Percentiles rank a stretch among this genome's conserved stretches.
Conservation (phyloP, 352 stramenopile species). For the Phytopythium chamaehyphon region DNA sequence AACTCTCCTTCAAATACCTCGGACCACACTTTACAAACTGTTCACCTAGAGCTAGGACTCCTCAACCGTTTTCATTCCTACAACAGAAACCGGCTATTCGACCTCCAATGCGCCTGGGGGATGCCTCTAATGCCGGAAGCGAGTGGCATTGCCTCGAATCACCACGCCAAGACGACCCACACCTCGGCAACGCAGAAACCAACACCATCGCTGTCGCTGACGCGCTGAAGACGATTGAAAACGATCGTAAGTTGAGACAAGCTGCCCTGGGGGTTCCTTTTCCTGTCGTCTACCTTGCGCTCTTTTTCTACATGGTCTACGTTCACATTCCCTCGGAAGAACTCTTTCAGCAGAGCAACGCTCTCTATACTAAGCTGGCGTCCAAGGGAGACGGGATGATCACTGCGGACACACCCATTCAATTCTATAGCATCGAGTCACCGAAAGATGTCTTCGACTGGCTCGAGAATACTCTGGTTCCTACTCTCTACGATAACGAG, state of each 20-base stretch:
- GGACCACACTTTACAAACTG: too few species aligned
- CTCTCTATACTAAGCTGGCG: slow-evolving; percentile 25
- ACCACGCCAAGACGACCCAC: too few species aligned
- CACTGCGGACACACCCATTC: slow-evolving; percentile 26
- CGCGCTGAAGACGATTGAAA: slow-evolving; percentile 30
- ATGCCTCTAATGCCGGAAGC: too few species aligned
- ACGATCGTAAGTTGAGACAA: slow-evolving; percentile 34
- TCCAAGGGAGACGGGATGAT: slow-evolving; percentile 40
- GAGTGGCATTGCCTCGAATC: too few species aligned
- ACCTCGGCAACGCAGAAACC: too few species aligned
- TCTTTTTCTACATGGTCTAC: slow-evolving; percentile 42
- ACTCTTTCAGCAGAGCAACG: slow-evolving; percentile 29
- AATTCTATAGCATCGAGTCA: slow-evolving; percentile 31
- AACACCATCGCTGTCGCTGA: slow-evolving; percentile 5
- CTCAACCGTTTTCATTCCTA: too few species aligned
- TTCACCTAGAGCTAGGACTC: too few species aligned
- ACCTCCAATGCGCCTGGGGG: too few species aligned
- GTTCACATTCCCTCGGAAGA: slow-evolving; percentile 29
- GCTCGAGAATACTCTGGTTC: slow-evolving; percentile 36
- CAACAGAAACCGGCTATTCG: too few species aligned
- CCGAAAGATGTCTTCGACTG: slow-evolving; percentile 33
- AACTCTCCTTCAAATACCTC: too few species aligned
- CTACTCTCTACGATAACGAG: slow-evolving; percentile 35
- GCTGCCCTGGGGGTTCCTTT: slow-evolving; percentile 31
- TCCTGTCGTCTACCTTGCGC: slow-evolving; percentile 28